Conservation (phyloP, 2,329 filamentous ascomycete species). For the Cercospora janseana region DNA sequence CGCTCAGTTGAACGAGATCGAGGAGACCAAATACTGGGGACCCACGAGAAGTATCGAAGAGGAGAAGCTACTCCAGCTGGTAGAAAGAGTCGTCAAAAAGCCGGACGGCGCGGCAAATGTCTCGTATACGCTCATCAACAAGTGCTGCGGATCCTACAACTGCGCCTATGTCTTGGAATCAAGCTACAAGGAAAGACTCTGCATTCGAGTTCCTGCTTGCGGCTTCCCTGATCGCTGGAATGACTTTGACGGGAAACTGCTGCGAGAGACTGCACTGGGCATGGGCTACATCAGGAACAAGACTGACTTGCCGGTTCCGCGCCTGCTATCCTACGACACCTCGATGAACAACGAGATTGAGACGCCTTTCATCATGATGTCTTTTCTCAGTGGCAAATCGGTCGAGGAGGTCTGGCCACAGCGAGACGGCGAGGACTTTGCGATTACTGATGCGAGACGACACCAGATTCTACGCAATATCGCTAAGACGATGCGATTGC, state of each 20-base stretch:
- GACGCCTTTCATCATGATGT: conserved; percentile 26
- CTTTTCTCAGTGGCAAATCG: conserved; percentile 15
- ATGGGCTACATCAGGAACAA: conserved; percentile 21
- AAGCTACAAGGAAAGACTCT: conserved; percentile 9
- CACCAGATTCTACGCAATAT: conserved; percentile 22
- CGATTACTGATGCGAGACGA: conserved; percentile 12
- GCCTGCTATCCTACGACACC: conserved; percentile 18
- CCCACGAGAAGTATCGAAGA: conserved; percentile 13
- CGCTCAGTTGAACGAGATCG: conserved; percentile 8
- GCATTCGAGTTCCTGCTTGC: conserved; percentile 22
- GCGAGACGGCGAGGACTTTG: conserved; percentile 5
- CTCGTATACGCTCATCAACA: conserved; percentile 11
- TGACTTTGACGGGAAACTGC: conserved; percentile 19
- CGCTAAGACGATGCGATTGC: conserved; percentile 15
- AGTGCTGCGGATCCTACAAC: conserved; percentile 22
- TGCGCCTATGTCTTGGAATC: conserved; percentile 22
- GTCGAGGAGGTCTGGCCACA: conserved; percentile 14
- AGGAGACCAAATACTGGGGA: conserved; percentile 21
- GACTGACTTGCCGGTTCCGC: conserved; percentile 19
- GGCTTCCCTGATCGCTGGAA: conserved; percentile 23
- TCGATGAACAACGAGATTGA: conserved; percentile 22
- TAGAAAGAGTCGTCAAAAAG: conserved; percentile 6
- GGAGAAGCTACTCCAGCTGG: conserved; percentile 13
- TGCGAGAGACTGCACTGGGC: conserved; percentile 22
- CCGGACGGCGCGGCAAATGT: background rate